Evolutionary conservation across 371 early-diverging fungal genomes (phyloP).

Genomic region (Haplosporangium sp.): DNA sequence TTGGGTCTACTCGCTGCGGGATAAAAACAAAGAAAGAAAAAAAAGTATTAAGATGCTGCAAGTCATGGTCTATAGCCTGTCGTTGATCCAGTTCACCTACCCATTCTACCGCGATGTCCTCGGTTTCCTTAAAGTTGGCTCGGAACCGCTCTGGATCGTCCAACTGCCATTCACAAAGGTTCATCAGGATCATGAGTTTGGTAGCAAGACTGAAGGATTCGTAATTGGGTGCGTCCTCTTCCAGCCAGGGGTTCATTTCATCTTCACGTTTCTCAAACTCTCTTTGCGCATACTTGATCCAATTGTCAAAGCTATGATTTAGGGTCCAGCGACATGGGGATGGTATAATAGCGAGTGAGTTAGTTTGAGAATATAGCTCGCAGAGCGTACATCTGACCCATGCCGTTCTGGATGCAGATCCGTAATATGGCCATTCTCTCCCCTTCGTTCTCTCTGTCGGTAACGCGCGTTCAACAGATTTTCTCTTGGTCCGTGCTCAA

Average conservation of each 20-base stretch:
- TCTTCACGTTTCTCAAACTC: conserved; percentile 63
- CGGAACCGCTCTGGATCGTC: conserved; percentile 75
- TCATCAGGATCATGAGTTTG: conserved; percentile 59
- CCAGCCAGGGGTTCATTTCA: conserved; percentile 42
- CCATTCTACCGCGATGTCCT: conserved; percentile 72
- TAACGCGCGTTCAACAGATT: conserved; percentile 19
- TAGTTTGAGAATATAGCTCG: background rate
- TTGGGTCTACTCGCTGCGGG: conserved; percentile 75
- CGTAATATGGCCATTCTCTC: background rate
- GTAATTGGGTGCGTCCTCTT: conserved; percentile 54
- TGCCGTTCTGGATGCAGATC: no score
- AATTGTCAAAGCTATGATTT: conserved; percentile 61
- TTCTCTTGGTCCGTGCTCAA: conserved; percentile 52
- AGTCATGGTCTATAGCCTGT: no score
- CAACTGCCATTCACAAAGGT: conserved; percentile 75
- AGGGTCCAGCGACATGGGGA: background rate
- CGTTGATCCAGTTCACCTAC: conserved; percentile 44
- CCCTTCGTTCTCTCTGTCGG: background rate
- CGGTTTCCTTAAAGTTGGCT: conserved; percentile 63
- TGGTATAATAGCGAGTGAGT: background rate
- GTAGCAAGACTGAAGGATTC: conserved; percentile 57
- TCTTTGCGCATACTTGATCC: conserved; percentile 65
- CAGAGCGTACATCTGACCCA: no score
- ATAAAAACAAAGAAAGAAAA: background rate
- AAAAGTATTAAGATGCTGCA: background rate